These are phyloP conservation scores for Citrus mangshanensis DNA, from an alignment of 345 rosid genomes.

Conservation along the genomic window DNA sequence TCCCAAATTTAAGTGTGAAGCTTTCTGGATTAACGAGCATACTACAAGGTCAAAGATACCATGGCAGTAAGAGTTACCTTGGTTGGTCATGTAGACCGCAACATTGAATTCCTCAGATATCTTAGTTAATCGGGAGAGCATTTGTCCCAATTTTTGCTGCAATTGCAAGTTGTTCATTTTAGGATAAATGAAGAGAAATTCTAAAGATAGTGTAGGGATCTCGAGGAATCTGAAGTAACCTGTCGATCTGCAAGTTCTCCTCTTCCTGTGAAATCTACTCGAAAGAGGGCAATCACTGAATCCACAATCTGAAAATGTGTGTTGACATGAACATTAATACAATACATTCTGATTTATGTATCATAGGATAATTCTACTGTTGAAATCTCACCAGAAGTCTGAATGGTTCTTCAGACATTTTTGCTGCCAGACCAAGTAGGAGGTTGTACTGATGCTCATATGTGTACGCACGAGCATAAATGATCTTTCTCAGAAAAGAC, in stretches of 20 bases:
- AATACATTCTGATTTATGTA: neutral
- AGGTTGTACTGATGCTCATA: slow-evolving; percentile 85
- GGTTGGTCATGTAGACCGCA: slow-evolving; percentile 93
- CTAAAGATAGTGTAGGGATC: neutral
- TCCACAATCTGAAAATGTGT: slow-evolving; percentile 62
- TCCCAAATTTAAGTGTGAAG: neutral
- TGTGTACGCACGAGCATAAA: slow-evolving; percentile 87
- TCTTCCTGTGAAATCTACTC: slow-evolving; percentile 85
- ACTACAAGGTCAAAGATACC: neutral
- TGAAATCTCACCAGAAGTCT: slow-evolving; percentile 57
- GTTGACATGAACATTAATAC: slow-evolving; percentile 15
- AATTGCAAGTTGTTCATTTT: slow-evolving; percentile 11
- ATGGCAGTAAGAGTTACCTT: slow-evolving; percentile 40
- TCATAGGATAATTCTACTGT: neutral
- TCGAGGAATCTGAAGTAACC: slow-evolving; percentile 33
- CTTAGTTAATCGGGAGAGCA: slow-evolving; percentile 79
- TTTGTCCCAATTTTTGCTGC: slow-evolving; percentile 95
- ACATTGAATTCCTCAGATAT: slow-evolving; percentile 92
- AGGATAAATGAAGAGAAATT: slow-evolving; percentile 1
- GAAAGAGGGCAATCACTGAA: slow-evolving; percentile 79
- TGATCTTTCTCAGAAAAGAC: slow-evolving; percentile 50
- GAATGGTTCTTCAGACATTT: slow-evolving; percentile 94
- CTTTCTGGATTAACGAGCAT: neutral
- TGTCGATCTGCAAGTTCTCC: slow-evolving; percentile 91
- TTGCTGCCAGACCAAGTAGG: slow-evolving; percentile 91